Evolutionary conservation across 371 early-diverging fungal species (phyloP).

Genomic region (Mucor circinelloides): DNA sequence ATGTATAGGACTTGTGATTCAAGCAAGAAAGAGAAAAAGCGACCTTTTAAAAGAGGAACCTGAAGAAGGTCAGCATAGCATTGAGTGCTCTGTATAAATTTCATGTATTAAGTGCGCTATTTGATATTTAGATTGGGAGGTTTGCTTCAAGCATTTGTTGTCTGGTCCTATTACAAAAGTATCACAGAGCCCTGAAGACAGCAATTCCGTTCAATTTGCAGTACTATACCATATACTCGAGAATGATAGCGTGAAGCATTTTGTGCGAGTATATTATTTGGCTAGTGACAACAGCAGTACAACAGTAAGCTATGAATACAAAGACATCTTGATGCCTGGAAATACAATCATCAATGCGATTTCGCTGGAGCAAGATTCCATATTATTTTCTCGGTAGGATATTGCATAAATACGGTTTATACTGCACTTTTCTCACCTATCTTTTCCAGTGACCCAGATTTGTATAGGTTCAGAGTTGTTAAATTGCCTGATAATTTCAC

Average conservation of each 20-base stretch:
- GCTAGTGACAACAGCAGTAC: neutral
- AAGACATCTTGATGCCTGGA: conserved; percentile 43
- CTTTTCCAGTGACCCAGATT: conserved; percentile 43
- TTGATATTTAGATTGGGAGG: conserved; percentile 25
- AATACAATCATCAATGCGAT: conserved; percentile 38
- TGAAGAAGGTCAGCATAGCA: conserved; percentile 2
- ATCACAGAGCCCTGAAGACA: conserved; percentile 16
- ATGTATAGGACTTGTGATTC: conserved; percentile 20
- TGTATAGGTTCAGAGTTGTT: conserved; percentile 36
- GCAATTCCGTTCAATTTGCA: conserved; percentile 24
- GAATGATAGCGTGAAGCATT: conserved; percentile 34
- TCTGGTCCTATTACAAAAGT: conserved; percentile 32
- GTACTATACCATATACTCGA: conserved; percentile 41
- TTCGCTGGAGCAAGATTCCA: conserved; percentile 35
- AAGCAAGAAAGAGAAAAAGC: conserved; percentile 15
- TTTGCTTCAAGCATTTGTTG: conserved; percentile 31
- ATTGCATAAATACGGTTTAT: neutral
- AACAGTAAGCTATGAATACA: conserved; percentile 23
- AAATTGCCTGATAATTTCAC: conserved; percentile 30
- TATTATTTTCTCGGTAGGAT: conserved; percentile 42
- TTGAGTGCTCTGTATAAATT: neutral
- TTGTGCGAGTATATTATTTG: conserved; percentile 43
- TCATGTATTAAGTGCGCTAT: neutral
- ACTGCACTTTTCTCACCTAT: neutral
- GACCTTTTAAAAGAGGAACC: conserved; percentile 7